These are phyloP conservation scores for Galerina marginata DNA, from an alignment of 768 basidiomycete species.

Conservation along the genomic window DNA sequence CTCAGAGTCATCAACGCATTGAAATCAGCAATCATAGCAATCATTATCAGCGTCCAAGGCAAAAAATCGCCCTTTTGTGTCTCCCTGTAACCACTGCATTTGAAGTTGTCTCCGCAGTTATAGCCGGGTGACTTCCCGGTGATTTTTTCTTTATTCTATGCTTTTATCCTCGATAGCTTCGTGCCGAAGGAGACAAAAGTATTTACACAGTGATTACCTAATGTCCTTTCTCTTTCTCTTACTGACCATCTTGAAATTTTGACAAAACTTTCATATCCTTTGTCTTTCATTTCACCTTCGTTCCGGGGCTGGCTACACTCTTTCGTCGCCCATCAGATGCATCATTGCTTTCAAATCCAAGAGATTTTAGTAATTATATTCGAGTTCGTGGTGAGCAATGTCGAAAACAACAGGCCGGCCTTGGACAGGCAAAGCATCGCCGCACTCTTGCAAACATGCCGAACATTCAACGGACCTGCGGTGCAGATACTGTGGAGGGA, in stretches of 20 bases:
- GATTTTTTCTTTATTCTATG: too few relatives aligned
- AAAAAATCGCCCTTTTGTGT: conserved; percentile 48
- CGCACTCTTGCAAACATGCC: conserved; percentile 12
- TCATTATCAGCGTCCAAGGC: conserved; percentile 36
- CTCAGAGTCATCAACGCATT: too few relatives aligned
- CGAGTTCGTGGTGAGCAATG: neutral
- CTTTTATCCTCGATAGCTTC: too few relatives aligned
- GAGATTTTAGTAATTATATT: conserved; percentile 12
- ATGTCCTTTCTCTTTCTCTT: too few relatives aligned
- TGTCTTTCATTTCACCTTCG: too few relatives aligned
- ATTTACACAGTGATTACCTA: too few relatives aligned
- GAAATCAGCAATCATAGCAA: too few relatives aligned
- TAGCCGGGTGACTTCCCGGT: conserved; percentile 58
- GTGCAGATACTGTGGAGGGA: conserved; percentile 11
- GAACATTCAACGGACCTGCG: conserved; percentile 8
- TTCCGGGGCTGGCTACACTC: too few relatives aligned
- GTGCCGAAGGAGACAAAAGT: too few relatives aligned
- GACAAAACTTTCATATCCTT: too few relatives aligned
- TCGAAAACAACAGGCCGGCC: neutral
- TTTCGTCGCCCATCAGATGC: neutral
- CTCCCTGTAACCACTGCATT: conserved; percentile 30
- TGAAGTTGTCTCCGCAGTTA: conserved; percentile 33
- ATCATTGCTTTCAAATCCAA: conserved; percentile 8
- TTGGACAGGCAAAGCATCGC: conserved; percentile 4
- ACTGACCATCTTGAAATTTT: too few relatives aligned